phyloP scores from a whole-genome alignment of 2,329 filamentous ascomycete species.

The Dryadomyces sulphureus region DNA sequence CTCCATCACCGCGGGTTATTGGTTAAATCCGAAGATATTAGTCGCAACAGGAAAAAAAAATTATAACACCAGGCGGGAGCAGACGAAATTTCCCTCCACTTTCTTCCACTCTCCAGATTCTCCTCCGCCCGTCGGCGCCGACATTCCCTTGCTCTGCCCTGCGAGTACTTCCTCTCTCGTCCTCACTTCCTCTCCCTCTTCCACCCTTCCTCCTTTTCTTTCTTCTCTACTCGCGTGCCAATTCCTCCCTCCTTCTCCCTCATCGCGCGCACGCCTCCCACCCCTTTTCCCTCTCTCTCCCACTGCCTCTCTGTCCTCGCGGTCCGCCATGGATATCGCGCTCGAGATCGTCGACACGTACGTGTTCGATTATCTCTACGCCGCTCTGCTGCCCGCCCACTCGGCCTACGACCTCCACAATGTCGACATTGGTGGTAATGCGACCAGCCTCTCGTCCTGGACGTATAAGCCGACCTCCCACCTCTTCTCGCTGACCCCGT shows the following conservation, averaged over 20 bases:
- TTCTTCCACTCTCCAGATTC: background rate
- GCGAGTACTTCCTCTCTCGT: background rate
- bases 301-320: background rate
- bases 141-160: background rate
- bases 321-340: conserved; percentile 67
- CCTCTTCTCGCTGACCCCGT: conserved; percentile 55
- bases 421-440: conserved; percentile 32
- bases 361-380: conserved; percentile 66
- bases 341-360: conserved; percentile 76
- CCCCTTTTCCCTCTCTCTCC: background rate
- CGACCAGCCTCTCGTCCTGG: conserved; percentile 47
- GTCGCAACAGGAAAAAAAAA: background rate
- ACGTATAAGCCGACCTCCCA: conserved; percentile 59
- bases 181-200: background rate
- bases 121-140: background rate
- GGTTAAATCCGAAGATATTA: background rate
- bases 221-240: background rate
- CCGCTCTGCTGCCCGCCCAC: conserved; percentile 46
- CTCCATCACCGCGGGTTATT: background rate
- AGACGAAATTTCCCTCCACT: background rate
- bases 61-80: no score
- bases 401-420: conserved; percentile 22
- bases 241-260: background rate
- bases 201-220: background rate
- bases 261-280: background rate